Evolutionary conservation across 169 alveolate genomes (phyloP).

Genomic region (Plasmodium blacklocki): DNA sequence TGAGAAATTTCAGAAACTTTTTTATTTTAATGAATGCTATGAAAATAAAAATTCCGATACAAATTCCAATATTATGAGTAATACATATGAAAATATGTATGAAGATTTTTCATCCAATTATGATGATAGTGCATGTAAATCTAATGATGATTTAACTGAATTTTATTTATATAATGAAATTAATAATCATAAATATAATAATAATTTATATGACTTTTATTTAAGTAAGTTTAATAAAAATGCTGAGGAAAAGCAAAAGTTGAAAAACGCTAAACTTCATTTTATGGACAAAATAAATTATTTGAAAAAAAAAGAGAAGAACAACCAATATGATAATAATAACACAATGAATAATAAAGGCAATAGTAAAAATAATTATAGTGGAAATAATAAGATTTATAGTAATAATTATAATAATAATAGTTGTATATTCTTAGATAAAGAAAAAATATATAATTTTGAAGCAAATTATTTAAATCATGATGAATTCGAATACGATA

Average conservation of each 20-base stretch:
- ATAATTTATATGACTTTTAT: constrained; percentile 62
- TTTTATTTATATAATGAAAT: constrained; percentile 63
- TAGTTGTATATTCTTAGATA: too few species aligned
- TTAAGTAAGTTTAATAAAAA: constrained; percentile 53
- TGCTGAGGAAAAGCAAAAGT: constrained; percentile 30
- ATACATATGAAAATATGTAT: constrained; percentile 56
- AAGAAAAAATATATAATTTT: too few species aligned
- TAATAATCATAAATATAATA: constrained; percentile 64
- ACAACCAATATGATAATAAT: not conserved
- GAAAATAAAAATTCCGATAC: constrained; percentile 14
- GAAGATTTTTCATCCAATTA: constrained; percentile 43
- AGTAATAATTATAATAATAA: not conserved
- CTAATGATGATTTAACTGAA: constrained; percentile 58
- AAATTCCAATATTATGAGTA: constrained; percentile 44
- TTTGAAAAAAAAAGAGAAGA: not conserved
- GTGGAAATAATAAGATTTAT: not conserved
- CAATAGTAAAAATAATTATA: not conserved
- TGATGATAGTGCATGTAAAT: constrained; percentile 40
- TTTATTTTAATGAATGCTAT: constrained; percentile 19
- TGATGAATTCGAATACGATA: too few species aligned
- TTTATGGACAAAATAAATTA: constrained; percentile 12
- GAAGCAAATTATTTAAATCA: too few species aligned
- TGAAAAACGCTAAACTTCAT: constrained; percentile 13
- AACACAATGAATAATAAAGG: not conserved
- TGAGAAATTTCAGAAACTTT: not conserved